Base-by-base conservation (phyloP, 352 stramenopile species). In the Globisporangium spinosum region DNA sequence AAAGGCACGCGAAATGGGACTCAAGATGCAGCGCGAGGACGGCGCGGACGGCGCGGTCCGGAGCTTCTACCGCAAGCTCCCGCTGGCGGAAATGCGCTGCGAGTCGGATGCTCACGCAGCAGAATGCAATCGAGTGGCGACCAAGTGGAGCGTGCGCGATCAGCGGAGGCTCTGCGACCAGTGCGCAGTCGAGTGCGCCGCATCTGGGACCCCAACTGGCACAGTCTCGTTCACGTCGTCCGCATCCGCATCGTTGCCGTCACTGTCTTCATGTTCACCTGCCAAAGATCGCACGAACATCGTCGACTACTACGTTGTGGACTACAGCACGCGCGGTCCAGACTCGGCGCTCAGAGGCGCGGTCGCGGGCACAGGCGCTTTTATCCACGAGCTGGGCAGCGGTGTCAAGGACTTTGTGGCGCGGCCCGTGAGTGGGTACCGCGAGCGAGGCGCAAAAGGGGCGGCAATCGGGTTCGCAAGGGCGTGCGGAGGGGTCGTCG, bases 71-170 rank as follows among this genome's bases (percentile, higher is more conserved):
- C 77, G 79, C 13, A 76, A 92, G 43, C 72, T 98, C 27, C 92
- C 91, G 25, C 27, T 94, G 35, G 80, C 95, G 20, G 80, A 81
- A 40, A 98, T 98, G 93, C 72, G 80, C 5, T 98, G 94, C 65
- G 80, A 90, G 55, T 65, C 89, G 2, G 23, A 54, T 20, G 6
- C 8, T 17, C 23, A 22, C 4, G 53, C n/a, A 13, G 73, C 9
- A 10, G 72, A 74, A 2, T 77, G 75, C 49, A 68, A 68, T 32
- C 67, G 77, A 56, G 62, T 82, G 35, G 85, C 85, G 38, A 88
- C 73, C 15, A 76, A 77, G 64, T 92, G 79, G 80, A 85, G 80
- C 29, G 70, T 82, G 40, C 81, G 81, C 4, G 74, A 89, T 23
- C 74, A 78, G 64, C 71, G 89, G 57, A 70, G 72, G 9, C 32